Percentiles rank a stretch among this genome's conserved stretches.
phyloP scores from a whole-genome alignment of 768 basidiomycete genomes.

The Trametes cubensis region DNA sequence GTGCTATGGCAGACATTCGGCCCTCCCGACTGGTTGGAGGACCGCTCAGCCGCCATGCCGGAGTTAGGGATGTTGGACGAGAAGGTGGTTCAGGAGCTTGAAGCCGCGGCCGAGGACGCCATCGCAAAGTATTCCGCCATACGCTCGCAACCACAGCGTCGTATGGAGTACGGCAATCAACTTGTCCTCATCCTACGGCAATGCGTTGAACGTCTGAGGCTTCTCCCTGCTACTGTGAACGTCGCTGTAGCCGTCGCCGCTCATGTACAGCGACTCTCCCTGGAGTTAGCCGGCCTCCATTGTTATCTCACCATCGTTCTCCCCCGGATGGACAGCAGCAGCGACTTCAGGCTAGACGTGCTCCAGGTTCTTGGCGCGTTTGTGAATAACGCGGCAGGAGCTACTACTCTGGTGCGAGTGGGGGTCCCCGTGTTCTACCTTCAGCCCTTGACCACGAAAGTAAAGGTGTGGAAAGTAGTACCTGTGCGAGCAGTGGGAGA shows the following conservation, averaged over 20 bases:
- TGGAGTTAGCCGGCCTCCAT: slow-evolving; percentile 5
- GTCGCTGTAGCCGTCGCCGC: neutral
- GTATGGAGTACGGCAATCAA: too few relatives aligned
- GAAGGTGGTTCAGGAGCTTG: too few relatives aligned
- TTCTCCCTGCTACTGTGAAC: too few relatives aligned
- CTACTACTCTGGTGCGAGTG: neutral
- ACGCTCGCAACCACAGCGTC: too few relatives aligned
- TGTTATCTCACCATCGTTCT: neutral
- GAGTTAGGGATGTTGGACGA: too few relatives aligned
- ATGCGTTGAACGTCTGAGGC: too few relatives aligned
- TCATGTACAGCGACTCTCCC: slow-evolving; percentile 6
- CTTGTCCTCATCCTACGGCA: too few relatives aligned
- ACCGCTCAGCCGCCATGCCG: too few relatives aligned
- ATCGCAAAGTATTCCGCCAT: too few relatives aligned
- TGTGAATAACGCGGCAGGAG: neutral
- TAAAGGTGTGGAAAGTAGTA: slow-evolving; percentile 2
- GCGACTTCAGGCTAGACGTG: neutral
- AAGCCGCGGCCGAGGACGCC: too few relatives aligned
- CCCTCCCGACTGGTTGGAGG: too few relatives aligned
- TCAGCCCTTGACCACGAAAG: slow-evolving; percentile 3
- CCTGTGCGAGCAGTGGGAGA: neutral
- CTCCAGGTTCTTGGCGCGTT: neutral
- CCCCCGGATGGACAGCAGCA: neutral
- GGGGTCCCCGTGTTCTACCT: slow-evolving; percentile 8
- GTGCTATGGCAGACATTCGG: too few relatives aligned